Base-by-base conservation (phyloP, 2,329 filamentous ascomycete species). In the Cercospora nicotianae region DNA sequence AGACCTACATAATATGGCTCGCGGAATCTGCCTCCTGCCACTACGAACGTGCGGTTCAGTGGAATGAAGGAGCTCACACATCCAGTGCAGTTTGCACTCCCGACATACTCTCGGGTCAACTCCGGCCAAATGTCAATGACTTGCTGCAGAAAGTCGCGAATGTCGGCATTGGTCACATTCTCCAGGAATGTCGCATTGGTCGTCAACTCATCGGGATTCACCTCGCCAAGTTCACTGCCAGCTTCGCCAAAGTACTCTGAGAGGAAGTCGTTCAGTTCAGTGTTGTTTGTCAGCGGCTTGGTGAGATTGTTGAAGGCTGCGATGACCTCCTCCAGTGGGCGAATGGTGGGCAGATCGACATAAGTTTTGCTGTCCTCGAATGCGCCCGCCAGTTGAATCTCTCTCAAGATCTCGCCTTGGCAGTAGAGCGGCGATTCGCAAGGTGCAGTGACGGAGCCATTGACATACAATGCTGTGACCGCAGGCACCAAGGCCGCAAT, bases 1-100 rank as follows among this genome's bases (percentile, higher is more conserved):
- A 87, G 88, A 76, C 91, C 88, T 89, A 89, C 91, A 77, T 91
- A 91, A 75, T 91, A 91, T 1, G 87, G 84, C 77, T 91, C 89
- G 36, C 89, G 83, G 81, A 91, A 91, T 31, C 89, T 87, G n/a
- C 89, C 89, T 12, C 89, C 89, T 3, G 89, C 88, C 16, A 91
- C 85, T n/a, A 91, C 87, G 73, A 91, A 91, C 3, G 87, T 89
- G 66, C 87, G 85, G 73, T 89, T 89, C 67, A 91, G 76, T 6
- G 88, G 87, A 65, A 91, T 86, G 78, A 89, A 90, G 75, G 88
- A 90, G 72, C 84, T 84, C 36, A 87, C 87, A 69, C 88, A 91
- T 36, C 83, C 83, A 8, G 82, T 80, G 80, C 88, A 90, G 72
- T 84, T 85, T 26, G 75, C 75, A n/a, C 81, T 76, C 63, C 84